Conservation (phyloP, 768 basidiomycete genomes). For the Tulasnella sp. region DNA sequence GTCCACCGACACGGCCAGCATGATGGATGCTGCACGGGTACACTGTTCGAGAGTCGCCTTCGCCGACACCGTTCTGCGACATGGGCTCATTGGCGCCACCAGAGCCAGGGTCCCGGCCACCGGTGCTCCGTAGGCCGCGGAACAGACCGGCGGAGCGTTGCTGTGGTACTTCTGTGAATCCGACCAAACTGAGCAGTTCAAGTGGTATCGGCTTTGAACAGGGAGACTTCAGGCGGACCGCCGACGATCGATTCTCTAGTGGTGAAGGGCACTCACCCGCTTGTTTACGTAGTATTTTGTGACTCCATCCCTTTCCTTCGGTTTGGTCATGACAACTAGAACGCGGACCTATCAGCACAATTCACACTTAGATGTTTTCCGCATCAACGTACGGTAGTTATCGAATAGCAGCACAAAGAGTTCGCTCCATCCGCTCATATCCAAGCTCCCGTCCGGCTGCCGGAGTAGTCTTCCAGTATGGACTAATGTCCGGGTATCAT, state of each 20-base stretch:
- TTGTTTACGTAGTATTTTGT: constrained; percentile 72
- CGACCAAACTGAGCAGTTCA: constrained; percentile 76
- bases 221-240: background rate
- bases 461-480: constrained; percentile 74
- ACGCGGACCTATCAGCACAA: background rate
- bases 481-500: constrained; percentile 73
- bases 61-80: background rate
- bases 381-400: constrained; percentile 63
- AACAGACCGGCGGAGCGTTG: constrained; percentile 66
- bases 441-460: constrained; percentile 80
- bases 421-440: constrained; percentile 86
- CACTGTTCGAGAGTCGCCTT: constrained; percentile 56
- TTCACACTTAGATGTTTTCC: background rate
- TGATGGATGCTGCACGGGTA: constrained; percentile 86
- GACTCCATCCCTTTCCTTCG: constrained; percentile 64
- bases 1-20: constrained; percentile 76
- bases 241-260: background rate
- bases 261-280: constrained; percentile 40
- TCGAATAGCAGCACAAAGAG: constrained; percentile 87
- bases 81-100: constrained; percentile 16
- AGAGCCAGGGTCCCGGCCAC: constrained; percentile 24
- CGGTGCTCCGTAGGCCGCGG: constrained; percentile 43
- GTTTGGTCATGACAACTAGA: constrained; percentile 80
- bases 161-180: constrained; percentile 69
- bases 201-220: constrained; percentile 73